Percentiles rank a stretch among this genome's conserved stretches.
Conservation (phyloP, 176 grass and related monocot species). For the Cocos nucifera region DNA sequence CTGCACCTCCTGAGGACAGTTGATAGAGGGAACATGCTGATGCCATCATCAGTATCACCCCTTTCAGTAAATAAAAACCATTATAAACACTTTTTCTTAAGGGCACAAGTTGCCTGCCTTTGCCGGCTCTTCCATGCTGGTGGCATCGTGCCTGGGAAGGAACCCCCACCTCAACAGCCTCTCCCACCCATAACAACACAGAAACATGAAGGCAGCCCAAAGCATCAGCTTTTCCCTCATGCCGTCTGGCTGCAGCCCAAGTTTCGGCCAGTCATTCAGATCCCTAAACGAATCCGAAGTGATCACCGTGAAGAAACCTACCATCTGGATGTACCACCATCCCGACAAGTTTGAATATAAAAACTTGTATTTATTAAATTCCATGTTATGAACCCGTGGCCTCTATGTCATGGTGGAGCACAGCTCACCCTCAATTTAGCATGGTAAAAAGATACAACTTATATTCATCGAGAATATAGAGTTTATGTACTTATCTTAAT, state of each 20-base stretch:
- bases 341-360: too few species aligned
- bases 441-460: too few species aligned
- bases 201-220: slow-evolving; percentile 83
- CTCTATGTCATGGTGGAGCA: too few species aligned
- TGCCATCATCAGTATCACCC: not conserved
- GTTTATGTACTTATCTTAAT: too few species aligned
- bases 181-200: slow-evolving; percentile 96
- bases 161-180: slow-evolving; percentile 67
- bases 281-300: slow-evolving; percentile 87
- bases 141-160: slow-evolving; percentile 85
- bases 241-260: slow-evolving; percentile 68
- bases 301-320: slow-evolving; percentile 77
- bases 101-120: slow-evolving; percentile 5
- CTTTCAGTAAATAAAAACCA: too few species aligned
- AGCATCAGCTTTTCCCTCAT: slow-evolving; percentile 87
- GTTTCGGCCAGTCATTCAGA: slow-evolving; percentile 80
- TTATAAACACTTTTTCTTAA: too few species aligned
- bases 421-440: too few species aligned
- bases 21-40: not conserved
- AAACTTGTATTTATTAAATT: too few species aligned
- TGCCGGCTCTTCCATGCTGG: slow-evolving; percentile 76
- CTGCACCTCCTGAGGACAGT: not conserved
- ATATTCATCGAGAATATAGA: too few species aligned
- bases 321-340: too few species aligned
- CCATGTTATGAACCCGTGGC: too few species aligned